A percentile compares a stretch with the other conserved stretches of the same genome.
These are phyloP conservation scores for Clarkia xantiana DNA, from an alignment of 345 rosid species.

Conservation along the genomic window DNA sequence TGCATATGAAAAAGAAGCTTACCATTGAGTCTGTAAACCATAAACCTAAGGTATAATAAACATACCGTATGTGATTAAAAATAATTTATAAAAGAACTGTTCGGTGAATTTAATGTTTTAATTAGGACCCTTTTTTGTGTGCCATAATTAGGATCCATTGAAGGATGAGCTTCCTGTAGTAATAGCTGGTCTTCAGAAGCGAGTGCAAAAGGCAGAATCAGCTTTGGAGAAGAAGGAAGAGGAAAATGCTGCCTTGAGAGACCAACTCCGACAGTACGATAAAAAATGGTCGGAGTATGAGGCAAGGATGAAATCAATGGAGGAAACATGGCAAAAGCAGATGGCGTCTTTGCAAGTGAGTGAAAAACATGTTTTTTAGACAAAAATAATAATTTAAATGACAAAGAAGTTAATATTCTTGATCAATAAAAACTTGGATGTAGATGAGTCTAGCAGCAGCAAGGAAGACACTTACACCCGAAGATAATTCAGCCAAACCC, in stretches of 20 bases:
- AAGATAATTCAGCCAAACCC: slow-evolving; percentile 28
- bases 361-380: neutral
- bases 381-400: neutral
- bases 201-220: slow-evolving; percentile 59
- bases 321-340: slow-evolving; percentile 90
- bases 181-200: slow-evolving; percentile 56
- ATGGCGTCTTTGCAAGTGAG: slow-evolving; percentile 81
- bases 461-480: slow-evolving; percentile 53
- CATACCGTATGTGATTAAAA: slow-evolving; percentile 35
- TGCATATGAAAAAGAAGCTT: slow-evolving; percentile 27
- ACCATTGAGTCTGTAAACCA: slow-evolving; percentile 27
- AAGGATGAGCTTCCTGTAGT: slow-evolving; percentile 35
- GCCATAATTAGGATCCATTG: slow-evolving; percentile 31
- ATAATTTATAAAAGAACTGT: too few relatives aligned
- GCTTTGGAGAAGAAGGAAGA: slow-evolving; percentile 58
- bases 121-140: too few relatives aligned
- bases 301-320: slow-evolving; percentile 83
- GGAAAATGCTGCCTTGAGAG: slow-evolving; percentile 62
- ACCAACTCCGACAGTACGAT: slow-evolving; percentile 58
- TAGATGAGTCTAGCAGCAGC: slow-evolving; percentile 80
- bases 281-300: slow-evolving; percentile 71
- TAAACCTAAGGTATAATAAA: slow-evolving; percentile 31
- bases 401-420: neutral
- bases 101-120: too few relatives aligned
- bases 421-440: slow-evolving; percentile 1